Evolutionary conservation across 1,284 basidiomycete genomes (phyloP), one percentile per base, ranked within the genome.

Genomic region (Takashimella tepidaria): DNA sequence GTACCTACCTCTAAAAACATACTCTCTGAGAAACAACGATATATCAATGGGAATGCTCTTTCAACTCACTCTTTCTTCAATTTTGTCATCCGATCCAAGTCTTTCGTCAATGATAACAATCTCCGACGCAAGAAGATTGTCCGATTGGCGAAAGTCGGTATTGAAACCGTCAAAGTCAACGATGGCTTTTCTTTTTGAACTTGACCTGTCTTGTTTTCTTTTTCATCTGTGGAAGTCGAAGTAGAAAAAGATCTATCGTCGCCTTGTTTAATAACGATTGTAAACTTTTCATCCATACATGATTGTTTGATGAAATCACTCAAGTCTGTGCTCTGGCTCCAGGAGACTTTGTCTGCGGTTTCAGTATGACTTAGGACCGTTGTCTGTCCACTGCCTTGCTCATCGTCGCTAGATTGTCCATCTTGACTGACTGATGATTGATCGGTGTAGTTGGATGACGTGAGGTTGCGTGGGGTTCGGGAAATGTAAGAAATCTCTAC

Each of bases 291-390:
- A 37, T 79, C 74, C 24, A 81, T 76, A 5, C 83, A 83, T 5
- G 81, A 81, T 63, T 84, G 81, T 50, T 82, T 80, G 58, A 86
- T 81, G 66, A 86, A 86, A 68, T 85, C 83, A 19, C 80, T 81
- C 13, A 86, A 70, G 70, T 85, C 84, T 0, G 84, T 87, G 3
- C 81, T 81, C 53, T 83, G 81, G n/a, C 80, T 79, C 84, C 84
- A 86, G 55, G 82, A 61, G 1, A 72, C 70, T 55, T 74, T 65
- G 51, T 62, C 54, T 0, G 55, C 60, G 3, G 51, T 48, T 3
- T 55, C 44, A 24, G 79, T 50, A 77, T 68, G 64, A 16, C 53
- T 42, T 21, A 70, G 48, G 24, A 61, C 51, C 27, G 67, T 64
- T 45, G 31, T 19, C 11, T 58, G 54, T 19, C 44, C 45, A 42